Base-by-base conservation (phyloP, 495 filamentous ascomycete genomes). In the Aspergillus nanangensis region DNA sequence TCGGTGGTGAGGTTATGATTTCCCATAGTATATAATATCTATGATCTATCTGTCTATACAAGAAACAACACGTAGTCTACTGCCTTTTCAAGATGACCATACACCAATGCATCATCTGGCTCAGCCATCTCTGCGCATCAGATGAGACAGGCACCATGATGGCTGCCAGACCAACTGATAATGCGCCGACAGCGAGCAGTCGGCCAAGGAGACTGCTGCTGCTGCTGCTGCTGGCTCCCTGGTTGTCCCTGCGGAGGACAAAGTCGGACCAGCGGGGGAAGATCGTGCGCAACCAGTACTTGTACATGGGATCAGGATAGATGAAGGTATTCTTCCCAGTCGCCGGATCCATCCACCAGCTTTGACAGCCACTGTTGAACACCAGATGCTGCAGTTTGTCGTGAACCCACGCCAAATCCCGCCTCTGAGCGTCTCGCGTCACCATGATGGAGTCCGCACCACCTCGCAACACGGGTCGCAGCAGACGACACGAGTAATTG, bases 401-500 rank as follows among this genome's bases (percentile, higher is more conserved):
- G 27, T 51, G 48, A 11, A 51, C 48, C 48, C 27, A 31, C 8
- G 27, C 7, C 8, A 31, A 13, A 13, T 31, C 27, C 8, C 27
- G 27, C 27, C 27, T 31, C 27, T 31, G 27, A 31, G 27, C 27
- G 7, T 31, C 27, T 7, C 8, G 27, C 13, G 7, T 31, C 8
- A 31, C 27, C 27, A 31, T 31, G 27, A 31, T 31, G 7, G 27
- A 31, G 27, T 31, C 27, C 7, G 60, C 53, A 15, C 53, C 47
- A 1, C 57, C 50, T 3, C 37, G 29, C 18, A 67, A 19, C 2
- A 63, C 55, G 17, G 50, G 43, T 13, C 55, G 54, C 21, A 67
- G 50, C 23, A 67, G 48, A 3, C 57, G 55, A 8, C 65, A 44
- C 4, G 50, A 52, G 25, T 65, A 62, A 36, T 70, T 53, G 22